A percentile compares a stretch with the other conserved stretches of the same genome.
Evolutionary conservation across 169 alveolate genomes (phyloP).

Genomic region (Ichthyophthirius multifiliis): DNA sequence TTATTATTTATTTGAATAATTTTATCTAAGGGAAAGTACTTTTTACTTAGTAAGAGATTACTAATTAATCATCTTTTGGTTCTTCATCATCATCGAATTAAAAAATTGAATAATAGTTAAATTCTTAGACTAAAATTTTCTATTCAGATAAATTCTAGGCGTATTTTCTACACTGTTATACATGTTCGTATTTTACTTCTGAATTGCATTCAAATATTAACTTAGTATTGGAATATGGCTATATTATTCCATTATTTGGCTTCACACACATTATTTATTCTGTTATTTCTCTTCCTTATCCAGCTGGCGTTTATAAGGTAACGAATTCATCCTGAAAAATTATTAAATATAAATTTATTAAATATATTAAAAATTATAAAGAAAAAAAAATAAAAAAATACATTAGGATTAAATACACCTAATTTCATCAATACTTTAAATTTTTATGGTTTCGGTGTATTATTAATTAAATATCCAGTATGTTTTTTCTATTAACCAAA

Average conservation of each 20-base stretch:
- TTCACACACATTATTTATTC: conserved; percentile 58
- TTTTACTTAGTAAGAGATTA: conserved; percentile 70
- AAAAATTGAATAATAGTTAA: background rate
- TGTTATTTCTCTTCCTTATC: background rate
- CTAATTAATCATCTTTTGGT: conserved; percentile 56
- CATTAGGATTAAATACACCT: conserved; percentile 63
- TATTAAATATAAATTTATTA: conserved; percentile 58
- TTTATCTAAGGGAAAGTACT: conserved; percentile 65
- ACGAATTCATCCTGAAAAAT: conserved; percentile 75
- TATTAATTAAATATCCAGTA: conserved; percentile 71
- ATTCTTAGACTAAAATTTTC: background rate
- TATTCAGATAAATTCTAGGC: conserved; percentile 11
- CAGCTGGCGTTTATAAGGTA: conserved; percentile 68
- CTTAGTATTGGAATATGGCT: conserved; percentile 50
- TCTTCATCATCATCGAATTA: conserved; percentile 23
- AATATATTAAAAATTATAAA: conserved; percentile 12
- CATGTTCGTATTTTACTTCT: conserved; percentile 60
- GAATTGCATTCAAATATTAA: conserved; percentile 55
- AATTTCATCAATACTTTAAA: conserved; percentile 67
- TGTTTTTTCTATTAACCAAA: conserved; percentile 76
- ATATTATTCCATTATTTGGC: conserved; percentile 56
- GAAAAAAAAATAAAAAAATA: background rate
- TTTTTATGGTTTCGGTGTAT: conserved; percentile 71
- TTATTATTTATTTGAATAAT: conserved; percentile 53
- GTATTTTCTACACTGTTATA: conserved; percentile 58